A percentile compares a stretch with the other conserved stretches of the same genome.
These are phyloP conservation scores for Paramecium biaurelia DNA, from an alignment of 73 alveolate genomes.

Conservation along the genomic window DNA sequence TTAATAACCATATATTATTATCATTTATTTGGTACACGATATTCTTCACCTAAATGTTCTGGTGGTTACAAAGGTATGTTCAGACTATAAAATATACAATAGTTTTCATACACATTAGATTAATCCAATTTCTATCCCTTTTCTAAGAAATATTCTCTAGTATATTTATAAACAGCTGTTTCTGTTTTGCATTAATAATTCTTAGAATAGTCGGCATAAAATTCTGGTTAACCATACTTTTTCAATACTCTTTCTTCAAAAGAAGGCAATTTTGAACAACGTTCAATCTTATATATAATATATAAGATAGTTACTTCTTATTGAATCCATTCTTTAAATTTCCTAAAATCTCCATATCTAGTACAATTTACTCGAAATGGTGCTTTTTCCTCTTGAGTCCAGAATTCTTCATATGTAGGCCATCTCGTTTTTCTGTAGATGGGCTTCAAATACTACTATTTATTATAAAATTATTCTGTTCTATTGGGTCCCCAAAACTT, in stretches of 20 bases:
- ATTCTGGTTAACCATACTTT: not conserved
- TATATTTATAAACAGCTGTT: not conserved
- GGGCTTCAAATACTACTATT: not conserved
- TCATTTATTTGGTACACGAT: conserved; percentile 27
- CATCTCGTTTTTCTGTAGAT: not conserved
- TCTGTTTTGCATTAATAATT: not conserved
- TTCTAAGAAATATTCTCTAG: conserved; percentile 14
- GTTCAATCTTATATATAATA: not conserved
- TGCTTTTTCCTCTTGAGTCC: not conserved
- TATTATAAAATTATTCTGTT: not conserved
- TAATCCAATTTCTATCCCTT: conserved; percentile 3
- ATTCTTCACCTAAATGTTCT: conserved; percentile 22
- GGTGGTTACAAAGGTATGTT: not conserved
- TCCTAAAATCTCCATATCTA: conserved; percentile 9
- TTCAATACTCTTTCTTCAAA: not conserved
- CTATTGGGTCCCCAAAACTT: conserved; percentile 21
- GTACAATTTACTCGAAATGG: conserved; percentile 55
- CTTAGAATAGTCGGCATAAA: not conserved
- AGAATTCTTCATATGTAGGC: conserved; percentile 40
- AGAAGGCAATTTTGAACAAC: not conserved
- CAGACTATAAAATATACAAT: not conserved
- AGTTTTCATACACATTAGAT: not conserved
- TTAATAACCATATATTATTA: conserved; percentile 4
- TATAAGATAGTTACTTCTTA: not conserved
- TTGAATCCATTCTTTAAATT: conserved; percentile 1